Conservation (phyloP, 2,329 filamentous ascomycete genomes). For the Arthroderma sp. region DNA sequence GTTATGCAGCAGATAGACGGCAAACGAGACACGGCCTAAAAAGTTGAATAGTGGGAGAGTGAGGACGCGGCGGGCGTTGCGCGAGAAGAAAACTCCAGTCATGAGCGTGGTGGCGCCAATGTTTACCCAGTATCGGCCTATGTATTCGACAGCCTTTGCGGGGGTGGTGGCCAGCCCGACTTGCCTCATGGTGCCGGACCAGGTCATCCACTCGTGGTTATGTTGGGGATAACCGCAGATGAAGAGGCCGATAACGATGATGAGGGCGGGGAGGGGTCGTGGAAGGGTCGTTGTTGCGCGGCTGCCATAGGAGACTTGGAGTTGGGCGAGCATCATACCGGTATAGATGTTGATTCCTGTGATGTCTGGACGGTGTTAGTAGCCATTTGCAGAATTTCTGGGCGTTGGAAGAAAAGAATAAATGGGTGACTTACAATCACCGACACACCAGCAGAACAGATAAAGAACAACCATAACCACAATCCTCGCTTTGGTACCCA, state of each 20-base stretch:
- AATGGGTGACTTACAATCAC: conserved; percentile 12
- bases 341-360: conserved; percentile 17
- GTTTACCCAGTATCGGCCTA: conserved; percentile 14
- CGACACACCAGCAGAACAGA: conserved; percentile 24
- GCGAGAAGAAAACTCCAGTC: conserved; percentile 16
- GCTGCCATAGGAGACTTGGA: conserved; percentile 15
- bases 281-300: conserved; percentile 13
- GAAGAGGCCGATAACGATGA: conserved; percentile 15
- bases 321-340: conserved; percentile 16
- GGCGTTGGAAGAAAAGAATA: not conserved
- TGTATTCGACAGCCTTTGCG: conserved; percentile 9
- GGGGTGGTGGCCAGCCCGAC: conserved; percentile 11
- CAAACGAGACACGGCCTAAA: conserved; percentile 17
- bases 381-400: not conserved
- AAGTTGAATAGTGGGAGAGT: conserved; percentile 15
- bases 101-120: conserved; percentile 15
- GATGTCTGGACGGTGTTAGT: conserved; percentile 11
- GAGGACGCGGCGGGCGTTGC: conserved; percentile 11
- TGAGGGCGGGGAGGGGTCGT: conserved; percentile 11
- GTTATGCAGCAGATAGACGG: conserved; percentile 19
- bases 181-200: conserved; percentile 13
- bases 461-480: conserved; percentile 25
- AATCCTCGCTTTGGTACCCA: conserved; percentile 24
- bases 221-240: conserved; percentile 16
- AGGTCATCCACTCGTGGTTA: conserved; percentile 13